A percentile compares a stretch with the other conserved stretches of the same genome.
Conservation (phyloP, 768 basidiomycete species). For the Roridomyces roridus region DNA sequence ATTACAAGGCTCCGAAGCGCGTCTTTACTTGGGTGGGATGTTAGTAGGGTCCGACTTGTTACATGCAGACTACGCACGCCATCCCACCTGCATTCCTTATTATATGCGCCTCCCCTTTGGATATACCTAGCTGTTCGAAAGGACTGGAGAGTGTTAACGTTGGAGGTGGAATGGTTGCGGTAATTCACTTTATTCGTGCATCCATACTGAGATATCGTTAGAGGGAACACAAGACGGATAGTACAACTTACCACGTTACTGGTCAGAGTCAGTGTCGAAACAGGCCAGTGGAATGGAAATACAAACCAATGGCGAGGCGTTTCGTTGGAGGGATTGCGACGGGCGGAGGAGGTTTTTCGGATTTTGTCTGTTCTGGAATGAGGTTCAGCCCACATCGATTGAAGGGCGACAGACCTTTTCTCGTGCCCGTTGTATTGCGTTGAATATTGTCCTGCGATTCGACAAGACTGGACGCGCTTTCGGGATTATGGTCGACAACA, state of each 20-base stretch:
- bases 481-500: background rate
- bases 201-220: conserved; percentile 54
- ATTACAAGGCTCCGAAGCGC: conserved; percentile 71
- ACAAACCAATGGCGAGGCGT: conserved; percentile 44
- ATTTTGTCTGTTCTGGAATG: background rate
- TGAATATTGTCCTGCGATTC: background rate
- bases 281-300: background rate
- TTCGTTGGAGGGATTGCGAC: conserved; percentile 28
- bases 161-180: background rate
- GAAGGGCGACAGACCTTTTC: background rate
- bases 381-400: background rate
- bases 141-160: conserved; percentile 45
- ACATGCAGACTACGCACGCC: conserved; percentile 49
- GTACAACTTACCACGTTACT: background rate
- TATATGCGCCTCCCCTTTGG: conserved; percentile 73
- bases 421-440: too few species aligned
- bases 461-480: background rate
- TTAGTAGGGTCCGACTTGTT: background rate
- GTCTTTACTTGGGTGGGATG: conserved; percentile 51
- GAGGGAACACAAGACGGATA: too few species aligned
- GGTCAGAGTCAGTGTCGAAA: background rate
- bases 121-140: conserved; percentile 61
- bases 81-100: conserved; percentile 77
- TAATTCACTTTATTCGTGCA: conserved; percentile 66
- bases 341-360: conserved; percentile 3